phyloP scores from a whole-genome alignment of 495 filamentous ascomycete species.

The Sabuloglossum arenarium region DNA sequence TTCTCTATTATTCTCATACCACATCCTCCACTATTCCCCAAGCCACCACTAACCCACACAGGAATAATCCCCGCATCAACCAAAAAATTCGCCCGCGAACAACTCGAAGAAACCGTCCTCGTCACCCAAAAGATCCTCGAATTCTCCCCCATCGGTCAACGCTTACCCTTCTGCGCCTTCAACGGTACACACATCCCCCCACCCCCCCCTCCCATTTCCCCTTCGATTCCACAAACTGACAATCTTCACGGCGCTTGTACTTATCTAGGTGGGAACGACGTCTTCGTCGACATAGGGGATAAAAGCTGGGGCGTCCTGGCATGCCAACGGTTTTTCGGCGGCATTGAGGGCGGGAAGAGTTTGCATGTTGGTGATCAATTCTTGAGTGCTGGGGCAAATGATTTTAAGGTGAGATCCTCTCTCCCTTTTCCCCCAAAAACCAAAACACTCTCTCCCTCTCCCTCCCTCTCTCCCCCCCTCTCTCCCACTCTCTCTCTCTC shows the following conservation, averaged over 20 bases:
- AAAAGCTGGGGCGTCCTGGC: constrained; percentile 87
- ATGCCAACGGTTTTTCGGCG: constrained; percentile 80
- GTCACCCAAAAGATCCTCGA: constrained; percentile 84
- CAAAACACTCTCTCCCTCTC: not conserved
- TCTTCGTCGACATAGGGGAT: constrained; percentile 97
- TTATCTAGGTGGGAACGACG: constrained; percentile 58
- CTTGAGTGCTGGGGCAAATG: constrained; percentile 82
- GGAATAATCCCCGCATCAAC: constrained; percentile 42
- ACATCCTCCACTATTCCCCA: too few relatives aligned
- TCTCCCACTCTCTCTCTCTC: not conserved
- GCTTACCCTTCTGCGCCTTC: constrained; percentile 91
- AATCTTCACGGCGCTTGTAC: not conserved
- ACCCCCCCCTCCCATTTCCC: not conserved
- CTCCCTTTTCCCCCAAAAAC: not conserved
- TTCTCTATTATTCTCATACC: too few relatives aligned
- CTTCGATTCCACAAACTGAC: not conserved
- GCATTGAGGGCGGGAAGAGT: constrained; percentile 35
- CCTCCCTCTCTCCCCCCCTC: not conserved
- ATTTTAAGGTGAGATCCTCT: constrained; percentile 50
- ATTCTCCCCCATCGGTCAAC: constrained; percentile 42
- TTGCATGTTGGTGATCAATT: constrained; percentile 94
- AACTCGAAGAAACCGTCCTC: constrained; percentile 86
- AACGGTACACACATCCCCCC: constrained; percentile 33
- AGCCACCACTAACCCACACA: too few relatives aligned
- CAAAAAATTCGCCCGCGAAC: constrained; percentile 59